Percentiles rank a stretch among this genome's conserved stretches.
Evolutionary conservation across 805 yeast species (phyloP).

Genomic region (Grigorovia yakushimaensis): DNA sequence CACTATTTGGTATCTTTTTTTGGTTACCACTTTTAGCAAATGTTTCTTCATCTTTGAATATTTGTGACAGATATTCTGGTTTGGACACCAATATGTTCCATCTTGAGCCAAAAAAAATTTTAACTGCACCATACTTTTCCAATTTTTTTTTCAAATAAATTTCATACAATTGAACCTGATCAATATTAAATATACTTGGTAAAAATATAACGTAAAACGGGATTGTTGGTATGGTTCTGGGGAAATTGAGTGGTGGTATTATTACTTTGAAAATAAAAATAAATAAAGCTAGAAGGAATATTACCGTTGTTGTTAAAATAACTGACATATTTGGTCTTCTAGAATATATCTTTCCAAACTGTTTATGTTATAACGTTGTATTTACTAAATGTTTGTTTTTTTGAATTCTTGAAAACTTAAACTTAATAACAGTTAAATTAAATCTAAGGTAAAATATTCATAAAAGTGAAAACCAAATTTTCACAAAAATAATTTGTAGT

Average conservation of each 20-base stretch:
- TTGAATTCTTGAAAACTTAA: not conserved
- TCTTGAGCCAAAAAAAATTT: slow-evolving; percentile 48
- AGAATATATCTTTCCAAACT: not conserved
- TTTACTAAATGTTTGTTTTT: not conserved
- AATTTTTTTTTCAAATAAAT: slow-evolving; percentile 35
- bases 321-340: not conserved
- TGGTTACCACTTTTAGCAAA: slow-evolving; percentile 55
- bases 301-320: not conserved
- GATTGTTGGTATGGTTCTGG: slow-evolving; percentile 46
- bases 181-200: slow-evolving; percentile 35
- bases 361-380: not conserved
- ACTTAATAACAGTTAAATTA: too few relatives aligned
- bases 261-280: slow-evolving; percentile 11
- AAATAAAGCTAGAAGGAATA: not conserved
- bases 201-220: slow-evolving; percentile 50
- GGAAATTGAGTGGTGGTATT: slow-evolving; percentile 43
- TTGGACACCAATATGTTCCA: slow-evolving; percentile 48
- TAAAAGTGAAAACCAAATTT: too few relatives aligned
- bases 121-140: slow-evolving; percentile 48
- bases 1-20: slow-evolving; percentile 45
- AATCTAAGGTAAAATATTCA: too few relatives aligned
- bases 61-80: slow-evolving; percentile 37
- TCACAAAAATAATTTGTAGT: too few relatives aligned
- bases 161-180: slow-evolving; percentile 40
- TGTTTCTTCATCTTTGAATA: slow-evolving; percentile 39